Evolutionary conservation across 129 eudicot species (phyloP), one percentile per base, ranked within the genome.

Genomic region (Logfia minima): DNA sequence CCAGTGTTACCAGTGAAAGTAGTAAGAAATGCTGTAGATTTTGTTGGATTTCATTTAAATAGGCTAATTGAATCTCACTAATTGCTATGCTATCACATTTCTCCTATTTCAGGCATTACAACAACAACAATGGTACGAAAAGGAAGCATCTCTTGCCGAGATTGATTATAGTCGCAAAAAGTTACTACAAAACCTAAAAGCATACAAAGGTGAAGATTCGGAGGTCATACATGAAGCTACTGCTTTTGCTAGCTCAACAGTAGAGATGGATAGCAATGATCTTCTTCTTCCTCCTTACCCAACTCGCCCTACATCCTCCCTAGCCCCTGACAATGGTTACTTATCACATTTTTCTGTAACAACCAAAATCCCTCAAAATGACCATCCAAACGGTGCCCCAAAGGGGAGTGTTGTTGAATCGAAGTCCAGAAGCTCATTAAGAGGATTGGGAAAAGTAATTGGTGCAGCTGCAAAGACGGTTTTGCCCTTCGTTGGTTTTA

Each of bases 211-310:
- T 53, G 90, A 87, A 71, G 85, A 91, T 43, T 79, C 87, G 65
- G 96, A 89, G 63, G 96, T 94, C 79, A 83, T 93, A 78, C 82
- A 68, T 0, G 98, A 90, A 76, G 98, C 96, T 75, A 83, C 88
- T 55, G 84, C 90, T 82, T 93, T 93, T 84, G 98, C 92, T 4
- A 86, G 95, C 68, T 86, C 87, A 80, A 80, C 94, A 64, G 96
- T 90, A 24, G 92, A 93, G 32, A 69, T 88, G 65, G 84, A 80
- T 66, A 86, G 77, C 77, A 90, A 64, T 41, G 96, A 90, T 84
- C 92, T 90, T 65, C 87, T 88, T 75, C 97, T 93, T 74, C 95
- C 95, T 19, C 98, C 98, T 11, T 90, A 93, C 78, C 96, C 95
- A 70, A 88, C 78, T 68, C 89, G 91, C 1, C 92, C 88, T 71